Conservation (phyloP, 345 rosid species). For the Bruguiera gymnorhiza region DNA sequence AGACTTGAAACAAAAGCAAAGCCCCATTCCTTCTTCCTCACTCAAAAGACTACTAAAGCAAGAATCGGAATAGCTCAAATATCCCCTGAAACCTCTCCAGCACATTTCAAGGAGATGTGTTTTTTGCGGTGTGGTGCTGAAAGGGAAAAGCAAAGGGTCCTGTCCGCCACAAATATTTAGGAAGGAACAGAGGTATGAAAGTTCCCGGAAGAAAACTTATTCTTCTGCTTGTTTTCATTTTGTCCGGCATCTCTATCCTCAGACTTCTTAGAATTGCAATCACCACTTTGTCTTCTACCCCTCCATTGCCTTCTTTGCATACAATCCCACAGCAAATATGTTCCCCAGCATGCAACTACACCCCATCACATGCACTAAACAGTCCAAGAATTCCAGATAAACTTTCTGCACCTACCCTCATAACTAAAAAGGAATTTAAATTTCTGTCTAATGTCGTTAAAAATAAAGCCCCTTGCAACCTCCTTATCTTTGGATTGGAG, state of each 20-base stretch:
- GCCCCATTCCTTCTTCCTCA: constrained; percentile 46
- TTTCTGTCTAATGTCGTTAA: constrained; percentile 47
- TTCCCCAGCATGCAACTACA: constrained; percentile 23
- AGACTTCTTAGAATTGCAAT: constrained; percentile 53
- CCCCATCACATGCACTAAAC: constrained; percentile 16
- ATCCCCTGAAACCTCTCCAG: constrained; percentile 15
- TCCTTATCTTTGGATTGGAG: constrained; percentile 71
- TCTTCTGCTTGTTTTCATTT: constrained; percentile 56
- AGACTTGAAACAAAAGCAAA: constrained; percentile 55
- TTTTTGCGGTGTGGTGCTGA: constrained; percentile 13
- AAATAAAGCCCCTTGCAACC: constrained; percentile 64
- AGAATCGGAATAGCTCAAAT: constrained; percentile 20
- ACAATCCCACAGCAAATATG: constrained; percentile 31
- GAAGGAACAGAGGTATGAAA: constrained; percentile 45
- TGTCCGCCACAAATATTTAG: constrained; percentile 27
- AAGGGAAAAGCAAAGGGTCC: constrained; percentile 16
- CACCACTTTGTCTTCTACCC: constrained; percentile 42
- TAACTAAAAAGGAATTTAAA: constrained; percentile 61
- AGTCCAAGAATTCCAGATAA: constrained; percentile 9
- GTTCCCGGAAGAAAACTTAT: constrained; percentile 53
- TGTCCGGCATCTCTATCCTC: constrained; percentile 56
- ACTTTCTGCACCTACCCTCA: constrained; percentile 15
- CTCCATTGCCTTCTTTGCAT: constrained; percentile 27
- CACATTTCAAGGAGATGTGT: constrained; percentile 29
- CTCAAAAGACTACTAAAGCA: constrained; percentile 30